phyloP scores from a whole-genome alignment of 768 basidiomycete genomes.

The Mycena amicta region DNA sequence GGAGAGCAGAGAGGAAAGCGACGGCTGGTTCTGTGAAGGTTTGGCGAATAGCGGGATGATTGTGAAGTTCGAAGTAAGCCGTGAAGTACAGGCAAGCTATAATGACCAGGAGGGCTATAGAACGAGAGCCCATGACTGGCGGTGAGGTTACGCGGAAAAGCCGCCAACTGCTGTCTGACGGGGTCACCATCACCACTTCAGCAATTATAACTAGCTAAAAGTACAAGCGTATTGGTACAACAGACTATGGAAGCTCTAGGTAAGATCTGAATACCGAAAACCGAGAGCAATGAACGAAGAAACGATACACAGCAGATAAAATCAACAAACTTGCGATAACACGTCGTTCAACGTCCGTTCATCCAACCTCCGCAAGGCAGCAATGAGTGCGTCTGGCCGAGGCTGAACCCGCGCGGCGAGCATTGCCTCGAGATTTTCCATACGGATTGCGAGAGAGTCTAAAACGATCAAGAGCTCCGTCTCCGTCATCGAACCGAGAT shows the following conservation, averaged over 20 bases:
- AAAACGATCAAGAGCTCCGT: constrained; percentile 69
- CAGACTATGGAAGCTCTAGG: constrained; percentile 1
- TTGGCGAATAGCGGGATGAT: not conserved
- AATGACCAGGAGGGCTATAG: not conserved
- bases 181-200: no score
- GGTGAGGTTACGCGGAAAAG: no score
- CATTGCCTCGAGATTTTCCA: constrained; percentile 66
- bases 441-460: constrained; percentile 71
- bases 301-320: not conserved
- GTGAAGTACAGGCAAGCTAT: not conserved
- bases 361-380: constrained; percentile 43
- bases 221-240: not conserved
- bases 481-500: constrained; percentile 69
- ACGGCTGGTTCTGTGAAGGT: not conserved
- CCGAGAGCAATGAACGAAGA: not conserved
- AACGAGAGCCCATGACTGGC: no score
- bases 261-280: not conserved
- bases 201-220: not conserved
- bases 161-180: no score
- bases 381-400: constrained; percentile 29
- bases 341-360: constrained; percentile 50
- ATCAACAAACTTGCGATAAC: constrained; percentile 30
- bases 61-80: not conserved
- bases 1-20: not conserved
- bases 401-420: constrained; percentile 29